These are phyloP conservation scores for Stellera chamaejasme DNA, from an alignment of 345 rosid species.

Conservation along the genomic window DNA sequence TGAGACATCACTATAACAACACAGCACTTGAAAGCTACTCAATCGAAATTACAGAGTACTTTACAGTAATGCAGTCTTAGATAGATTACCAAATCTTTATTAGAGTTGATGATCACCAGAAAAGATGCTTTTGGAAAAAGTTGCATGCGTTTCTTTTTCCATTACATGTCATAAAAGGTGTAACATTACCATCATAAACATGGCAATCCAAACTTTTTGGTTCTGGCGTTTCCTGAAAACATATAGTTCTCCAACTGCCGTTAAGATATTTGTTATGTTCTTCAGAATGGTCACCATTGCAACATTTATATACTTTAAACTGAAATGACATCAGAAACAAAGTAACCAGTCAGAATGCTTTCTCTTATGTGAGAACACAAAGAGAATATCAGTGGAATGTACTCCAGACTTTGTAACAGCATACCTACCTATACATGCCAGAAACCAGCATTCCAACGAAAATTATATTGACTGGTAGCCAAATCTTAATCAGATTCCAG, in stretches of 20 bases:
- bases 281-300: slow-evolving; percentile 98
- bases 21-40: no score
- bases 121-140: background rate
- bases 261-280: slow-evolving; percentile 85
- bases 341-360: background rate
- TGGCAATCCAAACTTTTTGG: slow-evolving; percentile 89
- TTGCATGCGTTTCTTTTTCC: background rate
- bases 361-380: background rate
- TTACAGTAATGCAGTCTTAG: no score
- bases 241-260: slow-evolving; percentile 82
- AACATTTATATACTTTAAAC: slow-evolving; percentile 80
- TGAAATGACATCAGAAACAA: slow-evolving; percentile 24
- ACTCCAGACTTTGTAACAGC: slow-evolving; percentile 5
- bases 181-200: slow-evolving; percentile 73
- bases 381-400: background rate
- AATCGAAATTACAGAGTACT: no score
- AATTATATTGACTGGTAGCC: slow-evolving; percentile 90
- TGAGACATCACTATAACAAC: no score
- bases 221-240: slow-evolving; percentile 78
- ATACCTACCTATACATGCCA: slow-evolving; percentile 93
- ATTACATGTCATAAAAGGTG: background rate
- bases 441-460: slow-evolving; percentile 94
- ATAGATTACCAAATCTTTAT: no score
- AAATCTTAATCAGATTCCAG: slow-evolving; percentile 73
- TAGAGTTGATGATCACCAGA: no score